Percentiles rank a stretch among this genome's conserved stretches.
Evolutionary conservation across 2,329 filamentous ascomycete species (phyloP).

Genomic region (Ascochyta koolunga): DNA sequence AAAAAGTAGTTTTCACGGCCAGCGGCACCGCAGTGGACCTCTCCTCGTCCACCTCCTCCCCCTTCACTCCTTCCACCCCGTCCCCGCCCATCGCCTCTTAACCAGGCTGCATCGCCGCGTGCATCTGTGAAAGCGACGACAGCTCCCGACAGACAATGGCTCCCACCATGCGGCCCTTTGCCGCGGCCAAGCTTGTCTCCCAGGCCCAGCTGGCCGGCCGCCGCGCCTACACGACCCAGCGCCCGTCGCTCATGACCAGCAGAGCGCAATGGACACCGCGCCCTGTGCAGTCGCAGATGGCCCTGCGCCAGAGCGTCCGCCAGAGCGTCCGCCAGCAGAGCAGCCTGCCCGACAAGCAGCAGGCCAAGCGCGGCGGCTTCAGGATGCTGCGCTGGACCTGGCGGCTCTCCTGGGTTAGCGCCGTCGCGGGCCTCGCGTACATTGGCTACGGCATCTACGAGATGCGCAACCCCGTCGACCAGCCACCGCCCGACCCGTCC

Average conservation of each 20-base stretch:
- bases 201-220: constrained; percentile 44
- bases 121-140: background rate
- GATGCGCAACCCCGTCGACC: constrained; percentile 79
- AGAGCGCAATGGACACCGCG: constrained; percentile 44
- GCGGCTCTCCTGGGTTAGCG: constrained; percentile 79
- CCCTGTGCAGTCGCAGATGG: constrained; percentile 42
- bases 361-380: constrained; percentile 58
- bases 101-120: constrained; percentile 11
- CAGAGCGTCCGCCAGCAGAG: constrained; percentile 45
- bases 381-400: constrained; percentile 79
- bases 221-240: constrained; percentile 43
- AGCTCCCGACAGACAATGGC: constrained; percentile 36
- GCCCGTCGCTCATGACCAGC: constrained; percentile 43
- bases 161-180: constrained; percentile 45
- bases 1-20: constrained; percentile 28
- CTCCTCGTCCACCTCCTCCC: background rate
- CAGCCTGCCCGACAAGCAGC: constrained; percentile 40
- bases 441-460: constrained; percentile 82
- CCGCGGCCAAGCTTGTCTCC: constrained; percentile 36
- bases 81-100: background rate
- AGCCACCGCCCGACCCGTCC: constrained; percentile 76
- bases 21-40: background rate
- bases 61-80: too few species aligned
- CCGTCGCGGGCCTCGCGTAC: constrained; percentile 72
- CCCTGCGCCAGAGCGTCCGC: constrained; percentile 46